A percentile compares a stretch with the other conserved stretches of the same genome.
Conservation (phyloP, 2,329 filamentous ascomycete species). For the Aspergillus clavatus region DNA sequence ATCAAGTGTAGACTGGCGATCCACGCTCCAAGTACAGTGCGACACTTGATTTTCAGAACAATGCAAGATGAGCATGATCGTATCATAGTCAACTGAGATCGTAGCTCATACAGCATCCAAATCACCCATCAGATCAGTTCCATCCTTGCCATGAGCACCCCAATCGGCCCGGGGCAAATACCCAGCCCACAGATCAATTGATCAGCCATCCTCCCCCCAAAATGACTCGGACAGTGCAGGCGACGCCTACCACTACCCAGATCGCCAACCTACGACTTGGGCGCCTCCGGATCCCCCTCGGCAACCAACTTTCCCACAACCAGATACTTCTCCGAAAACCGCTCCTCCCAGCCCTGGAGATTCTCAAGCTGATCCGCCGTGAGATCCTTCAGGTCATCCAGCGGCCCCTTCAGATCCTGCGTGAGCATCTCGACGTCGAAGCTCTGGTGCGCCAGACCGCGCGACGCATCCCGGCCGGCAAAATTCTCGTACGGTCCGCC, state of each 20-base stretch:
- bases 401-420: constrained; percentile 75
- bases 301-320: constrained; percentile 84
- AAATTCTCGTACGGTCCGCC: constrained; percentile 96
- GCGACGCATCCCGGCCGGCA: constrained; percentile 82
- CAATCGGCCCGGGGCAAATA: no score
- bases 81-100: no score
- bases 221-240: neutral
- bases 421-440: constrained; percentile 96
- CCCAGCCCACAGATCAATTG: no score
- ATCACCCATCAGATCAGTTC: no score
- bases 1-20: neutral
- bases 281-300: constrained; percentile 48
- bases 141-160: no score
- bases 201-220: neutral
- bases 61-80: no score
- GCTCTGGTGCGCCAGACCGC: constrained; percentile 82
- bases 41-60: no score
- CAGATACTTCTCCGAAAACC: constrained; percentile 89
- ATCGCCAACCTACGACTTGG: constrained; percentile 15
- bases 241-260: no score
- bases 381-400: constrained; percentile 71
- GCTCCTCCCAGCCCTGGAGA: constrained; percentile 84
- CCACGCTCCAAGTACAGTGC: no score
- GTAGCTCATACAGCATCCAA: no score
- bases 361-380: constrained; percentile 74